These are phyloP conservation scores for Candida sphagnicola DNA, from an alignment of 805 yeast species.

Conservation along the genomic window DNA sequence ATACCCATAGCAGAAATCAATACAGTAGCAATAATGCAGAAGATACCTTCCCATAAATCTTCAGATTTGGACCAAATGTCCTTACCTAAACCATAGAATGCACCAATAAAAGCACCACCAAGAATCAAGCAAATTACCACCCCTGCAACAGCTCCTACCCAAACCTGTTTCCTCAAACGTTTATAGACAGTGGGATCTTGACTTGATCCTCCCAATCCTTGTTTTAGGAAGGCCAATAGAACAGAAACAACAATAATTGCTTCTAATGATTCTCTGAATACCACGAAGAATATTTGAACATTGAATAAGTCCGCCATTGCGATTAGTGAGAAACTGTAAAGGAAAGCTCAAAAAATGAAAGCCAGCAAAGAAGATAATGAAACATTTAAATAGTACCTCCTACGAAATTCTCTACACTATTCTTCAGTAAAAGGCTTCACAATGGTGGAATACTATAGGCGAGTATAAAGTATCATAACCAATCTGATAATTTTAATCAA, in stretches of 20 bases:
- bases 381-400: too few species aligned
- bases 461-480: not conserved
- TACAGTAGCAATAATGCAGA: conserved; percentile 83
- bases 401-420: too few species aligned
- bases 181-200: conserved; percentile 54
- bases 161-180: conserved; percentile 70
- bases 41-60: conserved; percentile 96
- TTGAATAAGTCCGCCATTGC: conserved; percentile 57
- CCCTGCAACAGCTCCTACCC: conserved; percentile 78
- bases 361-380: too few species aligned
- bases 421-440: too few species aligned
- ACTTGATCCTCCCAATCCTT: conserved; percentile 62
- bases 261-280: conserved; percentile 90
- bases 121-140: conserved; percentile 72
- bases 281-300: conserved; percentile 79
- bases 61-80: conserved; percentile 87
- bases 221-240: conserved; percentile 84
- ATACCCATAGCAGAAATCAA: conserved; percentile 93
- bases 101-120: conserved; percentile 94
- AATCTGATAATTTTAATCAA: not conserved
- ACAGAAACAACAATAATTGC: conserved; percentile 92
- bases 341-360: too few species aligned
- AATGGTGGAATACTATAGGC: too few species aligned
- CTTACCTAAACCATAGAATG: conserved; percentile 72
- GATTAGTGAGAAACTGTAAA: too few species aligned